Percentiles rank a stretch among this genome's conserved stretches.
phyloP scores from a whole-genome alignment of 768 basidiomycete species.

The Russula compacta region DNA sequence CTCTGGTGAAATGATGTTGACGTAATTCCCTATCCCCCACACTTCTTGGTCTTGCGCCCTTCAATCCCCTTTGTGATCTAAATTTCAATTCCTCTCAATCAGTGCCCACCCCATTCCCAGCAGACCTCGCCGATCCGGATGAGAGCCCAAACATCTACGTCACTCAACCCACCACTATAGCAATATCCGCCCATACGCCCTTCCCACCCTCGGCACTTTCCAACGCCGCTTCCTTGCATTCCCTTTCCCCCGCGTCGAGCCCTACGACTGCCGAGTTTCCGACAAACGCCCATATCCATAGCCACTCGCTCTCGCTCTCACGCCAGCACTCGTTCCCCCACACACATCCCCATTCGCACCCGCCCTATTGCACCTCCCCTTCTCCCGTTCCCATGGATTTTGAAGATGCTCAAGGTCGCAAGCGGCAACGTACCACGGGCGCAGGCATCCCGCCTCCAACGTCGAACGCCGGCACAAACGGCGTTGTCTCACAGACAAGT shows the following conservation, averaged over 20 bases:
- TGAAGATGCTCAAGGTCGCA: slow-evolving; percentile 28
- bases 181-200: slow-evolving; percentile 28
- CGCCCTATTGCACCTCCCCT: slow-evolving; percentile 26
- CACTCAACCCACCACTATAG: slow-evolving; percentile 47
- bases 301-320: slow-evolving; percentile 36
- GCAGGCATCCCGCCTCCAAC: slow-evolving; percentile 2
- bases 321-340: slow-evolving; percentile 57
- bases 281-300: slow-evolving; percentile 22
- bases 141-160: slow-evolving; percentile 62
- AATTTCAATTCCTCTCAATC: slow-evolving; percentile 25
- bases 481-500: not conserved
- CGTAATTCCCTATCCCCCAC: not conserved
- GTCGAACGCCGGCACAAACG: slow-evolving; percentile 4
- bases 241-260: slow-evolving; percentile 42
- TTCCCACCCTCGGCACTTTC: slow-evolving; percentile 31
- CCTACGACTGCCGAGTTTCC: slow-evolving; percentile 44
- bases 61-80: not conserved
- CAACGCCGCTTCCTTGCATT: slow-evolving; percentile 38
- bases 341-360: slow-evolving; percentile 25
- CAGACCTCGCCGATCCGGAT: slow-evolving; percentile 42
- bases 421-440: slow-evolving; percentile 41
- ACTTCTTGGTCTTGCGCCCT: not conserved
- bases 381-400: slow-evolving; percentile 28
- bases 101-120: slow-evolving; percentile 31
- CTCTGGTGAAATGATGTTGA: not conserved